A percentile compares a stretch with the other conserved stretches of the same genome.
Conservation (phyloP, 257 asterid genomes). For the Capsicum pubescens region DNA sequence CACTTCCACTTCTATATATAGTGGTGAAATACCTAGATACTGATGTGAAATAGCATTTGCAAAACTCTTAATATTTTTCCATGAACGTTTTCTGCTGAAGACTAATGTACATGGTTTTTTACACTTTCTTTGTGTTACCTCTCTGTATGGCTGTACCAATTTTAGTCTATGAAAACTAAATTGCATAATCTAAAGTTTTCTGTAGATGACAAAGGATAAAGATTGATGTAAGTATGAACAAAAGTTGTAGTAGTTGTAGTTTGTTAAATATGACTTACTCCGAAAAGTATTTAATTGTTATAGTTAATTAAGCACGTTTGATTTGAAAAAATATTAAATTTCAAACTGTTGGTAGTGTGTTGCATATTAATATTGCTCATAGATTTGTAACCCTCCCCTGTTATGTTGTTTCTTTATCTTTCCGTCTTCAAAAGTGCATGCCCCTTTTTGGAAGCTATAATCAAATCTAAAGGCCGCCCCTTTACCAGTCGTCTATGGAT, state of each 20-base stretch:
- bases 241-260: neutral
- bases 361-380: too few relatives aligned
- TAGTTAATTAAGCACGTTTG: too few relatives aligned
- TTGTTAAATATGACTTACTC: too few relatives aligned
- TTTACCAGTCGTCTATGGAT: too few relatives aligned
- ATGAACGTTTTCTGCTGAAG: neutral
- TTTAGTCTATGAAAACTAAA: neutral
- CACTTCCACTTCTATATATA: conserved; percentile 24
- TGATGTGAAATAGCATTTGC: neutral
- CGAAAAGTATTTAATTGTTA: too few relatives aligned
- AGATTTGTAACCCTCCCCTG: too few relatives aligned
- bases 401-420: too few relatives aligned
- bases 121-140: neutral
- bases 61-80: neutral
- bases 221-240: neutral
- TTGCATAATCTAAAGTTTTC: neutral
- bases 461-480: too few relatives aligned
- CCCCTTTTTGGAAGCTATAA: too few relatives aligned
- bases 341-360: too few relatives aligned
- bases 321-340: too few relatives aligned
- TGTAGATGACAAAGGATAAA: neutral
- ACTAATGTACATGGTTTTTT: neutral
- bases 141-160: neutral
- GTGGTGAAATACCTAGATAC: conserved; percentile 21
- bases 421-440: too few relatives aligned